Evolutionary conservation across 352 stramenopile genomes (phyloP).

Genomic region (Phytopythium helicoides): DNA sequence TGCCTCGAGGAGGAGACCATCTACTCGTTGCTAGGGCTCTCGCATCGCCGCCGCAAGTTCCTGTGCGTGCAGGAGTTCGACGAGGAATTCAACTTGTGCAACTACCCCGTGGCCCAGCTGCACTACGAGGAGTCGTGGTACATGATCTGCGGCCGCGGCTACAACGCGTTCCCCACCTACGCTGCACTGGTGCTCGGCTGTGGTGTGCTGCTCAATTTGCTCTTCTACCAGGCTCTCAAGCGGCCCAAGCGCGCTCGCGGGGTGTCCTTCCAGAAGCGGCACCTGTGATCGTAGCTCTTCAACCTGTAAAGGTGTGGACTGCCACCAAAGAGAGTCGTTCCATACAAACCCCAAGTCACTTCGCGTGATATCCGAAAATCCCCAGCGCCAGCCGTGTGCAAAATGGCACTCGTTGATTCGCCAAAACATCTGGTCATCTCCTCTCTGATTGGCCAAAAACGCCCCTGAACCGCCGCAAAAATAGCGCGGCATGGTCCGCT

Average conservation of each 20-base stretch:
- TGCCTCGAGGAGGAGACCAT: slow-evolving; percentile 60
- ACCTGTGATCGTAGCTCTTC: slow-evolving; percentile 14
- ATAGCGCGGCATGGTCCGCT: slow-evolving; percentile 5
- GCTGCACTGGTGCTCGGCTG: slow-evolving; percentile 32
- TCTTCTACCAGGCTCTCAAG: slow-evolving; percentile 76
- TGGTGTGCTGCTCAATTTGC: slow-evolving; percentile 48
- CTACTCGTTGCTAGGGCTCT: slow-evolving; percentile 56
- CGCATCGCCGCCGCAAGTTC: slow-evolving; percentile 57
- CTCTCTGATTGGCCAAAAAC: slow-evolving; percentile 8
- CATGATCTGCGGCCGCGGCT: slow-evolving; percentile 80
- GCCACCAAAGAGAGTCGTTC: background rate
- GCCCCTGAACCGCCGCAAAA: background rate
- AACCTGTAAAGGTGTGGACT: background rate
- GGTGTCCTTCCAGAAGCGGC: slow-evolving; percentile 57
- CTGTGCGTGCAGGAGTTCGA: slow-evolving; percentile 78
- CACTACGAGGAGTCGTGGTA: slow-evolving; percentile 77
- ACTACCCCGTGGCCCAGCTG: slow-evolving; percentile 72
- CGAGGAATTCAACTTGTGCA: slow-evolving; percentile 84
- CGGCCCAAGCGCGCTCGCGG: slow-evolving; percentile 51
- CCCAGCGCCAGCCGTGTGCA: background rate
- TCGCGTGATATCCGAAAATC: no score
- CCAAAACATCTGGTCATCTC: background rate
- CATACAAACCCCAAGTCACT: no score
- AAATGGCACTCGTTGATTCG: slow-evolving; percentile 23
- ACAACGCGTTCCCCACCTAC: slow-evolving; percentile 56